A percentile compares a stretch with the other conserved stretches of the same genome.
Conservation (phyloP, 31 red algal genomes). For the Odonthalia washingtoniensis region DNA sequence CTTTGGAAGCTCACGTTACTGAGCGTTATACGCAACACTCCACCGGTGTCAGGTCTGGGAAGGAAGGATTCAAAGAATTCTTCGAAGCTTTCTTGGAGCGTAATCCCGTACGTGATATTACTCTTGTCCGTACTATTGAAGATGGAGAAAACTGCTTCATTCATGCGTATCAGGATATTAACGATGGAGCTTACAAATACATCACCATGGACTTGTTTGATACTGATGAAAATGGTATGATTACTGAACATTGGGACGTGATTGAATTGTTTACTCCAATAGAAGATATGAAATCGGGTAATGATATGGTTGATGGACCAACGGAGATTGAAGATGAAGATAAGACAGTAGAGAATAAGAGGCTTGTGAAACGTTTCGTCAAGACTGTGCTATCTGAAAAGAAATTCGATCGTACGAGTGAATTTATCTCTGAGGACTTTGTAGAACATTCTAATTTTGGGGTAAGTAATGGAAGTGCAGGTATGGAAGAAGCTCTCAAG, state of each 20-base stretch:
- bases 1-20: constrained; percentile 6
- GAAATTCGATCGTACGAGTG: neutral
- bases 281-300: neutral
- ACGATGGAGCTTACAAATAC: constrained; percentile 30
- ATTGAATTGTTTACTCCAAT: neutral
- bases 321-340: constrained; percentile 35
- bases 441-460: too few relatives aligned
- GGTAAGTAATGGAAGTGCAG: too few relatives aligned
- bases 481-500: too few relatives aligned
- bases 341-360: constrained; percentile 26
- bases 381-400: neutral
- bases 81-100: constrained; percentile 32
- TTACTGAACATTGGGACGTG: constrained; percentile 55
- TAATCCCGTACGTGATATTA: constrained; percentile 24
- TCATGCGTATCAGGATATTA: constrained; percentile 44
- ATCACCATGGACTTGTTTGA: constrained; percentile 45
- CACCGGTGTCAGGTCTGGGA: constrained; percentile 25
- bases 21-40: constrained; percentile 50
- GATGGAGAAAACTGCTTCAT: constrained; percentile 31
- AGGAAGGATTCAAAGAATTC: constrained; percentile 33
- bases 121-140: constrained; percentile 18
- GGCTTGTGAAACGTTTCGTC: constrained; percentile 3
- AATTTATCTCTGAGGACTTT: constrained; percentile 38
- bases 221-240: constrained; percentile 37
- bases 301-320: neutral